phyloP scores from a whole-genome alignment of 2,329 filamentous ascomycete species.

The Tolypocladium inflatum region DNA sequence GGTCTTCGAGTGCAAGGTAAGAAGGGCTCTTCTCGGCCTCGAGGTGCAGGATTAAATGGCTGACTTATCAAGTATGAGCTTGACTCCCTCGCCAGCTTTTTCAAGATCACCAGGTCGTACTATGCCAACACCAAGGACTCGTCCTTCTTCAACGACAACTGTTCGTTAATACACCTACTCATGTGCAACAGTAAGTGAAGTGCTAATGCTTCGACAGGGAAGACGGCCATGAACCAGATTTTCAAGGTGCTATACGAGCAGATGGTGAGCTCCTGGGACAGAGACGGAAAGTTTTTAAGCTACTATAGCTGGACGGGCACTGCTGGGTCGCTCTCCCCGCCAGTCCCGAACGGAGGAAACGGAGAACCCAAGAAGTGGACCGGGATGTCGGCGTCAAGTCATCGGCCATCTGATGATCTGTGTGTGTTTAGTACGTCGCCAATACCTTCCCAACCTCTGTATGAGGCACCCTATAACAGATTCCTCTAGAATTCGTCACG shows the following conservation, averaged over 20 bases:
- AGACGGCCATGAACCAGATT: constrained; percentile 34
- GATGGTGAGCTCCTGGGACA: constrained; percentile 14
- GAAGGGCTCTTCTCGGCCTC: not conserved
- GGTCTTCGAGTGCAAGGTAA: constrained; percentile 18
- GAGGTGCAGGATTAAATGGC: not conserved
- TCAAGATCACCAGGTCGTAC: constrained; percentile 74
- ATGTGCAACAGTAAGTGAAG: no score
- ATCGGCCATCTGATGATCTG: constrained; percentile 76
- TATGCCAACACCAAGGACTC: constrained; percentile 59
- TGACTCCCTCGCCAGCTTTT: constrained; percentile 77
- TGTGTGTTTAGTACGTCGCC: constrained; percentile 47
- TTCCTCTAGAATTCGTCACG: constrained; percentile 33
- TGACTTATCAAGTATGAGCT: constrained; percentile 70
- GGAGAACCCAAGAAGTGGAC: constrained; percentile 72
- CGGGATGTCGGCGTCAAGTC: constrained; percentile 69
- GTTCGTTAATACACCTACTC: constrained; percentile 4
- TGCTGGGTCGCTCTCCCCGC: constrained; percentile 12
- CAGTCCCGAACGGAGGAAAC: constrained; percentile 56
- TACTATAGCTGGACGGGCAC: constrained; percentile 20
- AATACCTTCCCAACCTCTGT: not conserved
- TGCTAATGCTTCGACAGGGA: constrained; percentile 42
- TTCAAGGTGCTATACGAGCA: constrained; percentile 14
- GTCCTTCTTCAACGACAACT: constrained; percentile 46
- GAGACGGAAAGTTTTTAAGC: constrained; percentile 15
- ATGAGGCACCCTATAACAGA: not conserved